These are phyloP conservation scores for Lenzites betulinus DNA, from an alignment of 768 basidiomycete genomes.

Conservation along the genomic window DNA sequence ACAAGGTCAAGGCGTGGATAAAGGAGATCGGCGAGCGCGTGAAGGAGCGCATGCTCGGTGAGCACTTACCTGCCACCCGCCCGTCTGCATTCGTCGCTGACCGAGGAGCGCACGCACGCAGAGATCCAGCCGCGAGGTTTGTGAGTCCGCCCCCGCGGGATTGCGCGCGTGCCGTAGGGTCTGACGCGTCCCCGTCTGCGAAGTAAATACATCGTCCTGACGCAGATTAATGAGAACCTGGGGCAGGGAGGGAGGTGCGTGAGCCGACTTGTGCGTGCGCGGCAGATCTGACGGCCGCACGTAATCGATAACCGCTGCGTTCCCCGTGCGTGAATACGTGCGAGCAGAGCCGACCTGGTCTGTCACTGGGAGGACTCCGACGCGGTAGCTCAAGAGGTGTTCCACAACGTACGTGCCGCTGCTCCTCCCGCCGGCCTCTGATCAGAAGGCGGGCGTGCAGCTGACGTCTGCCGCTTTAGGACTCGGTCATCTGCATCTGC, in stretches of 20 bases:
- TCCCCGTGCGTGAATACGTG: no score
- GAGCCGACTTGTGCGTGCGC: background rate
- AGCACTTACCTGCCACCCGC: constrained; percentile 15
- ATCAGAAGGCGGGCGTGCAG: constrained; percentile 8
- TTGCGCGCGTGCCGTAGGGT: constrained; percentile 4
- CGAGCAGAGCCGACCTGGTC: constrained; percentile 69
- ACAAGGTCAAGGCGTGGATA: constrained; percentile 73
- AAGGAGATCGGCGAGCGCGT: constrained; percentile 84
- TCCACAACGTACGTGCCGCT: constrained; percentile 69
- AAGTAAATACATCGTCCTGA: constrained; percentile 87
- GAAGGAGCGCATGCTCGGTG: constrained; percentile 77
- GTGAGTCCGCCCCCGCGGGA: constrained; percentile 49
- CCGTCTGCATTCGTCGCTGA: background rate
- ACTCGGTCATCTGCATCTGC: constrained; percentile 68
- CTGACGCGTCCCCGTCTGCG: constrained; percentile 18
- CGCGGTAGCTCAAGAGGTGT: constrained; percentile 75
- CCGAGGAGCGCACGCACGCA: constrained; percentile 19
- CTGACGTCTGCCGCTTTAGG: constrained; percentile 45
- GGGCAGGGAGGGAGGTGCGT: constrained; percentile 84
- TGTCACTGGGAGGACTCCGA: constrained; percentile 92
- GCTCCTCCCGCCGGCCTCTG: constrained; percentile 11
- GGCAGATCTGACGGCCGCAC: constrained; percentile 1
- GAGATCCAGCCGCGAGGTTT: constrained; percentile 81
- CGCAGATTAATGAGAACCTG: constrained; percentile 81
- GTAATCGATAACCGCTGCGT: background rate